Percentiles rank a stretch among this genome's conserved stretches.
Evolutionary conservation across 2,329 filamentous ascomycete genomes (phyloP).

Genomic region (Alternaria postmessia): DNA sequence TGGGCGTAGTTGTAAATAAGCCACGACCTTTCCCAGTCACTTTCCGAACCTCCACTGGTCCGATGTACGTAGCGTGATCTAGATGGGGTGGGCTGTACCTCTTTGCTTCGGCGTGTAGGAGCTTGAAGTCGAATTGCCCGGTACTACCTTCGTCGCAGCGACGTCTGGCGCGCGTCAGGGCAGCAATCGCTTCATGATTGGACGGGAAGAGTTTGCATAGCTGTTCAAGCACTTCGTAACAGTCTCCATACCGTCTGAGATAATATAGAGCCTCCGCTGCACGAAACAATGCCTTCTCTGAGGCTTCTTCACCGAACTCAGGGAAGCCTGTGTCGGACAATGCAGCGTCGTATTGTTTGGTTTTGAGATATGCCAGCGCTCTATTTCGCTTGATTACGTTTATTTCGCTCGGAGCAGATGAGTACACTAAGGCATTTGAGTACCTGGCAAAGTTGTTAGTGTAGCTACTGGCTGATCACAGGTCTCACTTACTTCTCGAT

Average conservation of each 20-base stretch:
- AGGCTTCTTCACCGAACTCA: conserved; percentile 5
- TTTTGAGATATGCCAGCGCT: conserved; percentile 46
- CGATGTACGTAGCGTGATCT: conserved; percentile 59
- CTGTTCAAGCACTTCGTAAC: conserved; percentile 42
- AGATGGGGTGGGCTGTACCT: conserved; percentile 52
- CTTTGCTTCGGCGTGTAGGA: conserved; percentile 50
- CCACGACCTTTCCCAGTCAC: conserved; percentile 56
- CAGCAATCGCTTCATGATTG: conserved; percentile 38
- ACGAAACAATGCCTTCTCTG: conserved; percentile 56
- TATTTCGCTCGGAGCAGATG: conserved; percentile 40
- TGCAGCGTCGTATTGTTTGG: conserved; percentile 47
- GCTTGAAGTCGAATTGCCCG: conserved; percentile 49
- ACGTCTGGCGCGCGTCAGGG: conserved; percentile 25
- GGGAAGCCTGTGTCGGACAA: conserved; percentile 41
- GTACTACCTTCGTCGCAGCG: conserved; percentile 46
- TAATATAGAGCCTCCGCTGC: conserved; percentile 56
- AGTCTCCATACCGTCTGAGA: conserved; percentile 50
- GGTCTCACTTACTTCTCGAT: conserved; percentile 19
- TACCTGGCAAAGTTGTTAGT: conserved; percentile 54
- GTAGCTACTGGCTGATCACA: neutral
- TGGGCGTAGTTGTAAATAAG: conserved; percentile 58
- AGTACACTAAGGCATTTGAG: conserved; percentile 5
- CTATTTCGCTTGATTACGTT: conserved; percentile 48
- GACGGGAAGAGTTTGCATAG: conserved; percentile 41
- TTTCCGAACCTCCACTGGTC: conserved; percentile 51